phyloP scores from a whole-genome alignment of 2,329 filamentous ascomycete species.

The Corynespora cassiicola region DNA sequence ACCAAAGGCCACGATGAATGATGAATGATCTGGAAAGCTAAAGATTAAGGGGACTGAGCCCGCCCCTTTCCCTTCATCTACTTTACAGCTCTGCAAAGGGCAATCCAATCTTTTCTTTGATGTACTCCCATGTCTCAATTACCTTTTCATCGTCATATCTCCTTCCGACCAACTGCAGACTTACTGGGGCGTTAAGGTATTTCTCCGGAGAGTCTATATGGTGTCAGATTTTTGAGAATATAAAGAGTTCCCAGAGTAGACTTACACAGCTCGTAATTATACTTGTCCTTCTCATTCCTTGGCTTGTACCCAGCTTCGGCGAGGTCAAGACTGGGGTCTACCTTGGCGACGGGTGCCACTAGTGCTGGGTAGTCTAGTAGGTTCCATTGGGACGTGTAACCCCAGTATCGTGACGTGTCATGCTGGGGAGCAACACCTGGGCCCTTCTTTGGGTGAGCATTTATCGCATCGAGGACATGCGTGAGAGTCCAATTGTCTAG shows the following conservation, averaged over 20 bases:
- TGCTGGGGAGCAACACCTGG: conserved; percentile 60
- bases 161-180: conserved; percentile 59
- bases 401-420: conserved; percentile 62
- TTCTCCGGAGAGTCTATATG: conserved; percentile 48
- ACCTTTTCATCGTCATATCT: conserved; percentile 61
- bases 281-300: conserved; percentile 55
- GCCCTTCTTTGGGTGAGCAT: conserved; percentile 30
- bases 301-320: conserved; percentile 46
- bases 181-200: conserved; percentile 57
- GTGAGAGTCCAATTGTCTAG: too few relatives aligned
- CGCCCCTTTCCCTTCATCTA: too few relatives aligned
- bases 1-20: too few relatives aligned
- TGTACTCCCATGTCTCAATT: conserved; percentile 44
- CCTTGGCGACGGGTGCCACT: conserved; percentile 60
- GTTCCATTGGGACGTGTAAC: conserved; percentile 71
- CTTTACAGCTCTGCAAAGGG: conserved; percentile 27
- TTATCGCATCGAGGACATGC: too few relatives aligned
- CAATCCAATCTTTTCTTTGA: conserved; percentile 33
- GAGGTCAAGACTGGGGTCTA: conserved; percentile 48
- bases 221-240: background rate
- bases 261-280: conserved; percentile 55
- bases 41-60: background rate
- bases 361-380: conserved; percentile 69
- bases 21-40: too few relatives aligned
- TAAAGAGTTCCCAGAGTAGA: conserved; percentile 1